Evolutionary conservation across 148 eudicot species (phyloP), one percentile per base, ranked within the genome.

Genomic region (Nepenthes mirabilis): DNA sequence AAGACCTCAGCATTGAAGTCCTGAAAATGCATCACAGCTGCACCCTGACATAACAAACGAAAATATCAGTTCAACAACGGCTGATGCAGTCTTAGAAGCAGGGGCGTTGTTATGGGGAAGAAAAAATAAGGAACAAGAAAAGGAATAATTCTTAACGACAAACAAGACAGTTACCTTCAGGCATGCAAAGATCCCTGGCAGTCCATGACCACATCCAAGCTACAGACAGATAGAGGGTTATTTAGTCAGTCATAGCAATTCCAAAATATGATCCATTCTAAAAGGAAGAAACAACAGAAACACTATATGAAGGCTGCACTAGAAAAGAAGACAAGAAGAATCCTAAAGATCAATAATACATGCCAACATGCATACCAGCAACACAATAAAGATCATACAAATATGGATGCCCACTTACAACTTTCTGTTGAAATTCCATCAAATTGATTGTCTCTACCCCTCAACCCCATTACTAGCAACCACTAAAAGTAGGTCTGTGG

Each of bases 151-250:
- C 23, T 14, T 6, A 59, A 71, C 64, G 8, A 61, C 59, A 6
- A 57, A 66, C 52, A 37, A 43, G 43, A 3, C 9, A 11, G 47
- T 65, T 68, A 88, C 98, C 98, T 85, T 77, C 34, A 88, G 74
- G 76, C 87, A 83, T 56, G 88, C 75, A 70, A 77, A 93, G 58
- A 93, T 84, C 37, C 99, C 96, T 66, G 99, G 99, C 70, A 93
- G 96, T 48, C 99, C 99, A 74, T 93, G 99, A 51, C 99, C 99
- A 56, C 95, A 93, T 63, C 99, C 99, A 68, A 93, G 95, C 99
- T 91, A 70, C 67, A 80, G 65, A 35, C 14, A 14, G 35, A 48
- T 5, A n/a, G 35, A 64, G 65, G 7, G 33, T 4, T 0, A 3
- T 40, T 40, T 40, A 40, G 45, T 3, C 4, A 40, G 45, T 50